Conservation (phyloP, 139 green algal species). For the Dunaliella sp. region DNA sequence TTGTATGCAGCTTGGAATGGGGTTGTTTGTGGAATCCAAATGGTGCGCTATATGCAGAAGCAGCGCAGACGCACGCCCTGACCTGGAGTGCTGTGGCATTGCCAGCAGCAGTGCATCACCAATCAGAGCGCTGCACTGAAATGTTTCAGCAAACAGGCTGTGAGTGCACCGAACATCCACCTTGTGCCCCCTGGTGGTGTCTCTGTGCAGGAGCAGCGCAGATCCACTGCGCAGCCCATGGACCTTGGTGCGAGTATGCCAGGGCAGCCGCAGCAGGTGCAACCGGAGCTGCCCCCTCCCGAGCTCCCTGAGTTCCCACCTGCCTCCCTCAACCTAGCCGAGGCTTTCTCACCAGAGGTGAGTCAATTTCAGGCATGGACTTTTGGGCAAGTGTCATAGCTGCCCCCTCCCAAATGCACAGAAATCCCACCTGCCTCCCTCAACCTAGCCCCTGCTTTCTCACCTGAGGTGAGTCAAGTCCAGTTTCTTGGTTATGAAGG, state of each 20-base stretch:
- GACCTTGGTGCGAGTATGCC: constrained; percentile 19
- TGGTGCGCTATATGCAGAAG: not conserved
- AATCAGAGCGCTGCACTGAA: no score
- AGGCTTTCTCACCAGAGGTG: constrained; percentile 48
- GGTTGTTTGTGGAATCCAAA: no score
- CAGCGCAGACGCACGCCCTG: not conserved
- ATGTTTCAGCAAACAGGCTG: not conserved
- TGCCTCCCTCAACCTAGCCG: constrained; percentile 46
- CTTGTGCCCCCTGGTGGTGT: not conserved
- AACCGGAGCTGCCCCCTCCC: constrained; percentile 25
- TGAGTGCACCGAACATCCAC: not conserved
- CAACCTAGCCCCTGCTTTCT: constrained; percentile 49
- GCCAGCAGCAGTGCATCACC: not conserved
- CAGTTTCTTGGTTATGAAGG: no score
- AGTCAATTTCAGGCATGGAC: not conserved
- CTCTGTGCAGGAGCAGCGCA: not conserved
- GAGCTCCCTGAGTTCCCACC: constrained; percentile 72
- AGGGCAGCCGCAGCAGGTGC: not conserved
- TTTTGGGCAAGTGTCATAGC: not conserved
- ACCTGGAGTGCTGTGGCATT: not conserved
- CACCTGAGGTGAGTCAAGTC: constrained; percentile 33
- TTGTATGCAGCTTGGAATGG: no score
- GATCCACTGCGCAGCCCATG: constrained; percentile 14
- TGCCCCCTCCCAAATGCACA: no score
- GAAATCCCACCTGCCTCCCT: constrained; percentile 40